phyloP scores from a whole-genome alignment of 2,329 filamentous ascomycete genomes.

The Colletotrichum australisinense region DNA sequence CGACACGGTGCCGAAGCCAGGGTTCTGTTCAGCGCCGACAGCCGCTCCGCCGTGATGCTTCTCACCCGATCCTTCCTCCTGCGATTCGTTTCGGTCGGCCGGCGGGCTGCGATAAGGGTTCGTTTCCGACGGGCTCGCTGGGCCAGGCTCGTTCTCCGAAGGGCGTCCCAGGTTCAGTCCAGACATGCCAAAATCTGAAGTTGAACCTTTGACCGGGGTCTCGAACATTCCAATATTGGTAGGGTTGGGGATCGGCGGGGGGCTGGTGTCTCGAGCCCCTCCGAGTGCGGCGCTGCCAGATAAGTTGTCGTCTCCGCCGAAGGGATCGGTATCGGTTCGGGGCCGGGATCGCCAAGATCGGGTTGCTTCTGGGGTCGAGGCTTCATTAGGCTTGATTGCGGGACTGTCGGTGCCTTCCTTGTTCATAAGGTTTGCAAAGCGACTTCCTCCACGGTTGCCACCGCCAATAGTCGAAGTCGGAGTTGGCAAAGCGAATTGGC shows the following conservation, averaged over 20 bases:
- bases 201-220: slow-evolving; percentile 65
- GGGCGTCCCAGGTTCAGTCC: slow-evolving; percentile 68
- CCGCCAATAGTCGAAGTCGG: slow-evolving; percentile 65
- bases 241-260: slow-evolving; percentile 47
- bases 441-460: slow-evolving; percentile 80
- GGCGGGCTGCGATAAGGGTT: slow-evolving; percentile 96
- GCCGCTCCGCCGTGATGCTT: slow-evolving; percentile 60
- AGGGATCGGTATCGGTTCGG: slow-evolving; percentile 80
- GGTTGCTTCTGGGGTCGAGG: slow-evolving; percentile 48
- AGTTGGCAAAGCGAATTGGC: slow-evolving; percentile 81
- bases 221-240: slow-evolving; percentile 58
- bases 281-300: slow-evolving; percentile 80
- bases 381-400: slow-evolving; percentile 60
- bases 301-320: slow-evolving; percentile 75
- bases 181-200: slow-evolving; percentile 72
- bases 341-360: slow-evolving; percentile 69
- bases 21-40: slow-evolving; percentile 57
- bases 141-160: slow-evolving; percentile 72
- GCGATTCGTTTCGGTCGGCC: slow-evolving; percentile 75
- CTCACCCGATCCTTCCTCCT: slow-evolving; percentile 65
- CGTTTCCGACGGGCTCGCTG: slow-evolving; percentile 91
- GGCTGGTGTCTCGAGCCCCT: slow-evolving; percentile 78
- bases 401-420: slow-evolving; percentile 80
- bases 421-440: slow-evolving; percentile 85
- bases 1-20: slow-evolving; percentile 65